Conservation (phyloP, 1,284 basidiomycete genomes). For the Ceratobasidium sp. region DNA sequence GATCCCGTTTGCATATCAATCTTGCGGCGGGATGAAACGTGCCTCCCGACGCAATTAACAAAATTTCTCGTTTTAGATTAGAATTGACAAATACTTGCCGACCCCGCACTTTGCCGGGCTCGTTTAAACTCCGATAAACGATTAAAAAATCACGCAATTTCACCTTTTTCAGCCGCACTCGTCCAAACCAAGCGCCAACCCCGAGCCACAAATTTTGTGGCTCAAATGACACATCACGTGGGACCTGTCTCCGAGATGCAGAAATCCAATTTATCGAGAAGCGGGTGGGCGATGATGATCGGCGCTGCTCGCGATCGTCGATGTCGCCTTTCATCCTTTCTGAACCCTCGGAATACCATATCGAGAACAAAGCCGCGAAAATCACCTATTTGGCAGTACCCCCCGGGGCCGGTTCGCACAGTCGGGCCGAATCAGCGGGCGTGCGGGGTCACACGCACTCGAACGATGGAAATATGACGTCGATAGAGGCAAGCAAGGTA, state of each 20-base stretch:
- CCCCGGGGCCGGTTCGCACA: not conserved
- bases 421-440: slow-evolving; percentile 17
- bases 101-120: not conserved
- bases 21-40: not conserved
- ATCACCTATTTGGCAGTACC: not conserved
- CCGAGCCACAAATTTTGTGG: slow-evolving; percentile 12
- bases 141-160: not conserved
- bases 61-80: not conserved
- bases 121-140: slow-evolving; percentile 1
- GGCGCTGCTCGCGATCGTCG: slow-evolving; percentile 38
- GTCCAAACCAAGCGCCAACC: not conserved
- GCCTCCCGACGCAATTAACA: not conserved
- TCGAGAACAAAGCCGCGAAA: slow-evolving; percentile 16
- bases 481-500: slow-evolving; percentile 24
- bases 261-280: slow-evolving; percentile 9
- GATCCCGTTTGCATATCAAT: not conserved
- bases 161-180: not conserved
- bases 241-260: not conserved
- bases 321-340: too few relatives aligned
- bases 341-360: too few relatives aligned
- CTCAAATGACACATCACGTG: slow-evolving; percentile 27
- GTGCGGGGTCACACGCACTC: slow-evolving; percentile 17
- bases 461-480: slow-evolving; percentile 34
- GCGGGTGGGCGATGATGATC: slow-evolving; percentile 43
- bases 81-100: not conserved